Evolutionary conservation across 2,329 filamentous ascomycete genomes (phyloP), one percentile per base, ranked within the genome.

Genomic region (Chalaropsis ovoidea): DNA sequence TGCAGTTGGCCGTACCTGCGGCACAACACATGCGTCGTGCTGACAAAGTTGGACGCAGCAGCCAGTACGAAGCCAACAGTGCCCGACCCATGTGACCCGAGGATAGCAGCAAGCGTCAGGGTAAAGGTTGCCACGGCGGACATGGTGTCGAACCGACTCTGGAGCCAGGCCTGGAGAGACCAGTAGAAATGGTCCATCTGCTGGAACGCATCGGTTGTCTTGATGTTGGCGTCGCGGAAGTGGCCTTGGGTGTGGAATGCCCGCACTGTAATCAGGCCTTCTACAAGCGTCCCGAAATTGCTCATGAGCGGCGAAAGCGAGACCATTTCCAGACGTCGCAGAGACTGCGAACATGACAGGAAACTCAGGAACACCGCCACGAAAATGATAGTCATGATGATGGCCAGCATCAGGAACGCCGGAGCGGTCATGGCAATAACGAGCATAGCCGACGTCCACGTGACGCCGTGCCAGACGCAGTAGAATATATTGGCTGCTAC

Each of bases 171-270:
- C 69, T 95, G 90, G 54, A 95, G 80, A 67, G 86, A 89, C 88
- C 91, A 96, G 76, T 95, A 96, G 76, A 96, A 95, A 73, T 96
- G 92, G 71, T 96, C 92, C 82, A 95, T 94, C 72, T 90, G 90
- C 73, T 96, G 92, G 72, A 96, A 96, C 19, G 86, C 85, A 72
- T 96, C 91, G 0, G 91, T 90, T 0, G 91, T 90, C 1, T 81
- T 78, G 42, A 96, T 86, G 63, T 95, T 89, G 62, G 86, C 82
- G 68, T 86, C 82, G 72, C 95, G 90, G 71, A 96, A 96, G 63
- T 88, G 85, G 3, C 81, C 77, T 70, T 95, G 87, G 0, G 87
- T 90, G 61, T 82, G 84, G 72, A 95, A 93, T 0, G 92, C 90
- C 54, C 90, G 84, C 24, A 96, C 90, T 0, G 92, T 96, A 0